Base-by-base conservation (phyloP, 1,139 yeast genomes). In the Blastobotrys apis region DNA sequence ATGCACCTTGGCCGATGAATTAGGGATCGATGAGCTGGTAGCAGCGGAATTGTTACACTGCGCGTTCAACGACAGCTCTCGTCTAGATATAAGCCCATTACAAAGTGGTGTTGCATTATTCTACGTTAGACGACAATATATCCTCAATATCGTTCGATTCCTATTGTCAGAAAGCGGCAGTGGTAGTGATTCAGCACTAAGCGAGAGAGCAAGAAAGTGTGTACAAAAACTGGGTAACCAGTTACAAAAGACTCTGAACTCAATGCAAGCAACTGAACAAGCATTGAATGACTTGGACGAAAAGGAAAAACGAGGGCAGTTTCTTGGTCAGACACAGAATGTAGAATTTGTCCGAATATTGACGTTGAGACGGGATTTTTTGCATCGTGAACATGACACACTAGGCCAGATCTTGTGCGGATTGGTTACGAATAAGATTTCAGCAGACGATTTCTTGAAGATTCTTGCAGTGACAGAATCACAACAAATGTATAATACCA, bases 101-200 rank as follows among this genome's bases (percentile, higher is more conserved):
- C 94, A 86, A 54, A 74, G 81, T 26, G 95, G 92, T 1, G 74
- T 81, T 52, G 76, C 84, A n/a, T 72, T 78, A 5, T 87, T 76
- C 59, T 85, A 80, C 58, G 66, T 78, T 45, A 74, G 97, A 54
- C 73, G 81, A 43, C 83, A 80, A 57, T 83, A 78, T 54, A 79
- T 88, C 17, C 64, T 90, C 39, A 85, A 84, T 54, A 78, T 86
- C 30, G 71, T 81, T n/a, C n/a, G n/a, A n/a, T 20, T 79, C 85
- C 5, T 84, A 73, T 57, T 63, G 80, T 15, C 35, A 33, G n/a
- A 22, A 37, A 20, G 36, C 45, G 21, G 37, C 50, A n/a, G 34
- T 38, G n/a, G 43, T 41, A 20, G 43, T 35, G 29, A 41, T 49
- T 12, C 41, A n/a, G n/a, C 49, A 13, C 21, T 49, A 16, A 37